Conservation (phyloP, 192 early-diverging fungal species). For the Rhizophagus clarus region DNA sequence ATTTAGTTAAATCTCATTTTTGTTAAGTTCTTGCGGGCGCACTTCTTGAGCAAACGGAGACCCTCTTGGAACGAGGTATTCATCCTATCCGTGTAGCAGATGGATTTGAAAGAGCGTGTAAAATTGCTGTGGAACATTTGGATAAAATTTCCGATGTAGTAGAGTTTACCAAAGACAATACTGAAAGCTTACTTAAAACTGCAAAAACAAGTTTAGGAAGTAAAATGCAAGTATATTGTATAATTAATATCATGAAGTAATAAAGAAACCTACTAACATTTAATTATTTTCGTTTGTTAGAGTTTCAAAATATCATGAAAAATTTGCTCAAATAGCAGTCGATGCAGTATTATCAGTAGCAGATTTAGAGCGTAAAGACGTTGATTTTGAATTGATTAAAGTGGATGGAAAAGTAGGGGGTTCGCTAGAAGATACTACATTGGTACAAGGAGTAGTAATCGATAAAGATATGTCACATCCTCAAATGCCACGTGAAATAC, state of each 20-base stretch:
- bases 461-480: constrained; percentile 99
- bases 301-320: constrained; percentile 97
- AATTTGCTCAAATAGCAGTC: constrained; percentile 98
- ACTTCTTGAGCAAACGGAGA: constrained; percentile 95
- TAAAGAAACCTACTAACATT: neutral
- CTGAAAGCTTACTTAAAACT: constrained; percentile 84
- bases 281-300: constrained; percentile 41
- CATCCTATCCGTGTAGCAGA: constrained; percentile 99
- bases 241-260: neutral
- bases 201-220: constrained; percentile 97
- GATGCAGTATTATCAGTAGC: constrained; percentile 97
- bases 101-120: constrained; percentile 97
- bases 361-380: constrained; percentile 98
- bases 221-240: constrained; percentile 80
- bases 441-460: constrained; percentile 97
- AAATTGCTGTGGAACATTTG: constrained; percentile 88
- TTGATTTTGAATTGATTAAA: constrained; percentile 99
- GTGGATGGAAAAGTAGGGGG: constrained; percentile 99
- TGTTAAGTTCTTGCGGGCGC: constrained; percentile 92
- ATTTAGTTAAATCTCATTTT: neutral
- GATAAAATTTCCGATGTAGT: constrained; percentile 92
- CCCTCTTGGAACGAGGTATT: constrained; percentile 92
- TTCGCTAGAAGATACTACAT: constrained; percentile 87
- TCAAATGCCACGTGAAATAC: constrained; percentile 98
- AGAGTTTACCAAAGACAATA: constrained; percentile 80